These are phyloP conservation scores for Salix caprea DNA, from an alignment of 345 rosid genomes.

Conservation along the genomic window DNA sequence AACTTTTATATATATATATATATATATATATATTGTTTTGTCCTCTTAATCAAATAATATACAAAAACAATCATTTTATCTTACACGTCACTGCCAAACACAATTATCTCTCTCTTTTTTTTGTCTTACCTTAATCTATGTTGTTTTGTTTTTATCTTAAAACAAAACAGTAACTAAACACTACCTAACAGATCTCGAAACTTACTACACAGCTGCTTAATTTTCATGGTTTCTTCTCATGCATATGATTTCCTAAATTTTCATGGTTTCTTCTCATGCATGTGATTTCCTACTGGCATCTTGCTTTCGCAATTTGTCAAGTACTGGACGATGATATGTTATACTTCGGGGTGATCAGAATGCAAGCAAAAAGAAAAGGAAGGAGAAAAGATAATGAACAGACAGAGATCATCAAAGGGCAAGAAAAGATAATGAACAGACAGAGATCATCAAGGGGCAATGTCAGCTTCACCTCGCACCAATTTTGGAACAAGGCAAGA, in stretches of 20 bases:
- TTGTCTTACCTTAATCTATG: too few relatives aligned
- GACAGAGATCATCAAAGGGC: neutral
- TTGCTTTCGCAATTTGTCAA: neutral
- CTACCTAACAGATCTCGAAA: neutral
- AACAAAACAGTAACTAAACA: too few relatives aligned
- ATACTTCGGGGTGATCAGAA: too few relatives aligned
- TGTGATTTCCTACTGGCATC: neutral
- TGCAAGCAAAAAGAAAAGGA: neutral
- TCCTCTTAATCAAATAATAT: too few relatives aligned
- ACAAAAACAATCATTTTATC: too few relatives aligned
- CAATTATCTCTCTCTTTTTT: too few relatives aligned
- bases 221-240: neutral
- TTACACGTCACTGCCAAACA: too few relatives aligned
- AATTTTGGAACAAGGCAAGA: too few relatives aligned
- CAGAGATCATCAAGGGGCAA: neutral
- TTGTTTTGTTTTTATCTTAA: too few relatives aligned
- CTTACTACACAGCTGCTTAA: neutral
- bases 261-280: neutral
- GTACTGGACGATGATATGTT: too few relatives aligned
- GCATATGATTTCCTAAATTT: neutral
- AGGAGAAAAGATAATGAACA: neutral
- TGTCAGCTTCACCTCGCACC: neutral
- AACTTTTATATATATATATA: too few relatives aligned
- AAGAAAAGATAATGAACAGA: neutral
- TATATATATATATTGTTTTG: too few relatives aligned